A percentile compares a stretch with the other conserved stretches of the same genome.
Conservation (phyloP, 768 basidiomycete species). For the Daedalea quercina region DNA sequence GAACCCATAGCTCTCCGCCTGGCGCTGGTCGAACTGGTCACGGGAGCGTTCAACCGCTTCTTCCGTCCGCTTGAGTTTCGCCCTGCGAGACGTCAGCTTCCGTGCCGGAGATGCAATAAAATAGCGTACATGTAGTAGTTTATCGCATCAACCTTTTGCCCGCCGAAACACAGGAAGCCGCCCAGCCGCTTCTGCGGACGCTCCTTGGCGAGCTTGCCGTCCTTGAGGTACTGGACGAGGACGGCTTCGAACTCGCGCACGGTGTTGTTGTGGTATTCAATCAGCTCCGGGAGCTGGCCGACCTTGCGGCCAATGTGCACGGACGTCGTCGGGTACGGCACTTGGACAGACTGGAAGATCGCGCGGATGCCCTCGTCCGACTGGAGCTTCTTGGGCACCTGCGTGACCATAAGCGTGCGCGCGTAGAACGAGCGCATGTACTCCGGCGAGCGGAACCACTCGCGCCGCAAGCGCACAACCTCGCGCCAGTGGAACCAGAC, state of each 20-base stretch:
- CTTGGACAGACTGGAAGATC: constrained; percentile 61
- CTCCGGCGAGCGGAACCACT: constrained; percentile 88
- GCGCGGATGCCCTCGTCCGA: constrained; percentile 77
- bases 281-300: constrained; percentile 82
- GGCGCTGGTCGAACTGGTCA: constrained; percentile 60
- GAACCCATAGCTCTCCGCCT: constrained; percentile 87
- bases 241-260: constrained; percentile 89
- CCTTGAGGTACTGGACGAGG: constrained; percentile 86
- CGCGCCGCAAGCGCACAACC: constrained; percentile 73
- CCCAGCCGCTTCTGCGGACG: constrained; percentile 79
- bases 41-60: constrained; percentile 69
- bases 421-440: constrained; percentile 91
- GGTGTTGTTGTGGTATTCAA: constrained; percentile 89
- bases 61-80: constrained; percentile 56
- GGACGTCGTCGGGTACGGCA: constrained; percentile 88
- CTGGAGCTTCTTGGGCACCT: constrained; percentile 75
- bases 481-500: constrained; percentile 70
- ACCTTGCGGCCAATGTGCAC: constrained; percentile 87
- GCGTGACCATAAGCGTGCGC: constrained; percentile 77
- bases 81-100: constrained; percentile 20
- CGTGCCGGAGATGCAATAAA: constrained; percentile 1
- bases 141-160: constrained; percentile 84
- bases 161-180: constrained; percentile 77
- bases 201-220: constrained; percentile 69
- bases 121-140: constrained; percentile 80